Evolutionary conservation across 1,284 basidiomycete genomes (phyloP).

Genomic region (Pisolithus thermaeus): DNA sequence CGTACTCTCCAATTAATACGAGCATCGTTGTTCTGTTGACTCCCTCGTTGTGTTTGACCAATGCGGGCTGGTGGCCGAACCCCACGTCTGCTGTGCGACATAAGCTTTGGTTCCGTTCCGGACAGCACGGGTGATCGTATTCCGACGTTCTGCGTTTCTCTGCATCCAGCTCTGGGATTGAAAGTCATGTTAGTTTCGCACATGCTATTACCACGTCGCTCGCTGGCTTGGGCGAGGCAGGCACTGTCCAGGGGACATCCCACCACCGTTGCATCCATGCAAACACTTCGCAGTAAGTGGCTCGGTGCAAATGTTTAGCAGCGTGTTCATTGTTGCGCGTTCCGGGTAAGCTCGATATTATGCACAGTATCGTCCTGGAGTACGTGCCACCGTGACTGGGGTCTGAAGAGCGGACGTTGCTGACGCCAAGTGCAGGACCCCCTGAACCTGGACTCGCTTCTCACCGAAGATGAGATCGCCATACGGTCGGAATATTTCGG

Average conservation of each 20-base stretch:
- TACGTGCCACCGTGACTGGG: slow-evolving; percentile 22
- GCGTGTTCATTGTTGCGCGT: not conserved
- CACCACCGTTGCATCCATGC: slow-evolving; percentile 17
- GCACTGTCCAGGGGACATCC: slow-evolving; percentile 5
- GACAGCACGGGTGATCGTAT: not conserved
- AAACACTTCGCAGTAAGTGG: slow-evolving; percentile 13
- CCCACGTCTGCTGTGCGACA: not conserved
- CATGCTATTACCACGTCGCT: slow-evolving; percentile 6
- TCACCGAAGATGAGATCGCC: slow-evolving; percentile 88
- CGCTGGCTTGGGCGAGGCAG: slow-evolving; percentile 7
- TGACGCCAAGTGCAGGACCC: slow-evolving; percentile 55
- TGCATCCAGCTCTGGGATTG: not conserved
- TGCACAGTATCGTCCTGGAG: slow-evolving; percentile 19
- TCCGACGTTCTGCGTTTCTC: not conserved
- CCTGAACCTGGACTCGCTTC: slow-evolving; percentile 64
- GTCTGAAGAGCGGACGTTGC: slow-evolving; percentile 1
- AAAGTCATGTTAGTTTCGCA: slow-evolving; percentile 5
- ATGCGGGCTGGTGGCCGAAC: not conserved
- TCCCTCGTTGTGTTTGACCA: not conserved
- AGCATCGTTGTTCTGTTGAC: too few species aligned
- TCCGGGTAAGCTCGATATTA: slow-evolving; percentile 15
- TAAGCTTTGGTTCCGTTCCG: slow-evolving; percentile 18
- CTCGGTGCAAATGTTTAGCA: not conserved
- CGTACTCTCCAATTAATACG: too few species aligned
- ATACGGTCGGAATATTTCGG: slow-evolving; percentile 60